phyloP scores from a whole-genome alignment of 306 rosid genomes.

The Prunus campanulata region DNA sequence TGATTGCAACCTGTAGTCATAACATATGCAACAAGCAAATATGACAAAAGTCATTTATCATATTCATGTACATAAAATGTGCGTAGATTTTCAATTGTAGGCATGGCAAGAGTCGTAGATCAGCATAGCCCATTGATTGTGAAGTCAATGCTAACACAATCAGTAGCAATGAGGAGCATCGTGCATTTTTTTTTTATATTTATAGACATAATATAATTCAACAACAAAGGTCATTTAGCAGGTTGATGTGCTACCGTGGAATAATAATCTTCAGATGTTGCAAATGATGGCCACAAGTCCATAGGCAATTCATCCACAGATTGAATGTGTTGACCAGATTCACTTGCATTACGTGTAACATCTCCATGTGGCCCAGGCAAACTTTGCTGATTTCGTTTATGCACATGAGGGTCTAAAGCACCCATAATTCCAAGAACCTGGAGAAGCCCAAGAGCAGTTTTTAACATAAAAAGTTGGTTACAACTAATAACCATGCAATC shows the following conservation, averaged over 20 bases:
- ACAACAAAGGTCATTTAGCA: conserved; percentile 9
- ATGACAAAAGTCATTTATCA: neutral
- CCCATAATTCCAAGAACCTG: conserved; percentile 99
- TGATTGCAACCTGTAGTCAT: conserved; percentile 80
- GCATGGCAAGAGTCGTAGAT: neutral
- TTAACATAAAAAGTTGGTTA: neutral
- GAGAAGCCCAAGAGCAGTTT: conserved; percentile 22
- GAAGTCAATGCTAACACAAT: neutral
- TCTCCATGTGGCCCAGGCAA: conserved; percentile 89
- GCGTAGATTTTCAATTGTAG: neutral
- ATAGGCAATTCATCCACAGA: conserved; percentile 78
- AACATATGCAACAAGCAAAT: neutral
- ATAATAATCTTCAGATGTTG: conserved; percentile 89
- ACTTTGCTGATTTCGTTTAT: conserved; percentile 76
- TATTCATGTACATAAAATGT: neutral
- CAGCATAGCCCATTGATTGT: neutral
- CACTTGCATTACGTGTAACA: conserved; percentile 71
- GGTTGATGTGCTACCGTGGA: conserved; percentile 63
- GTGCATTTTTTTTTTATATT: neutral
- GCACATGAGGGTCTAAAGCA: conserved; percentile 94
- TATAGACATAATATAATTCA: conserved; percentile 10
- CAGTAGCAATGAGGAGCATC: neutral
- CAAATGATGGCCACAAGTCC: conserved; percentile 97
- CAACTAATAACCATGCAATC: neutral
- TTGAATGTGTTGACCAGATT: conserved; percentile 90